phyloP scores from a whole-genome alignment of 2,329 filamentous ascomycete species.

The Stemphylium vesicarium region DNA sequence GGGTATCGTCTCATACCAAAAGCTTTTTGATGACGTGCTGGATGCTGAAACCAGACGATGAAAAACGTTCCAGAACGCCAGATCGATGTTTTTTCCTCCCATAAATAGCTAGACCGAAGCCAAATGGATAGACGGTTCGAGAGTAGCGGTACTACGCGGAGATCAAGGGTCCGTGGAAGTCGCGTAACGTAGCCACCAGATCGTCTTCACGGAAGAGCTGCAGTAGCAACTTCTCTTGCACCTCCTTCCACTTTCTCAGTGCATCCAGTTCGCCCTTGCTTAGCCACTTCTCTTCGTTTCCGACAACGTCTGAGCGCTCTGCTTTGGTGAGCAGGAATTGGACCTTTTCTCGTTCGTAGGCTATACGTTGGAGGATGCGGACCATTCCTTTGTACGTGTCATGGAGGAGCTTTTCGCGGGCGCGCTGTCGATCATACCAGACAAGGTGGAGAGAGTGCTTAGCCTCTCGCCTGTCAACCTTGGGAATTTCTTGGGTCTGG shows the following conservation, averaged over 20 bases:
- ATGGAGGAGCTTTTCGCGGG: conserved; percentile 73
- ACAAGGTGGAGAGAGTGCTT: conserved; percentile 88
- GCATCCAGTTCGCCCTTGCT: conserved; percentile 74
- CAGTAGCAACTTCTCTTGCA: conserved; percentile 73
- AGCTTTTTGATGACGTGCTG: conserved; percentile 11
- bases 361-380: conserved; percentile 79
- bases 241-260: conserved; percentile 67
- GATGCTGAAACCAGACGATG: background rate
- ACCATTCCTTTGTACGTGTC: conserved; percentile 90
- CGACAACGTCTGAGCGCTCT: conserved; percentile 83
- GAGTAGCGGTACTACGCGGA: conserved; percentile 18
- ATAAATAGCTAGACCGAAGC: background rate
- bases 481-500: conserved; percentile 92
- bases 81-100: background rate
- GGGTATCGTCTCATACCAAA: conserved; percentile 13
- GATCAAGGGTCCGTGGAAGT: conserved; percentile 55
- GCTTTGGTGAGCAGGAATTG: conserved; percentile 79
- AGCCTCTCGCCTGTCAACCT: conserved; percentile 80
- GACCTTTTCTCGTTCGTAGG: conserved; percentile 74
- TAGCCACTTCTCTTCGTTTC: conserved; percentile 81
- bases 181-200: conserved; percentile 79
- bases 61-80: conserved; percentile 1
- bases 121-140: background rate
- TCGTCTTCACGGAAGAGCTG: conserved; percentile 85
- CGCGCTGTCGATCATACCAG: conserved; percentile 82